phyloP scores from a whole-genome alignment of 495 filamentous ascomycete genomes.

The Copromyces sp. region DNA sequence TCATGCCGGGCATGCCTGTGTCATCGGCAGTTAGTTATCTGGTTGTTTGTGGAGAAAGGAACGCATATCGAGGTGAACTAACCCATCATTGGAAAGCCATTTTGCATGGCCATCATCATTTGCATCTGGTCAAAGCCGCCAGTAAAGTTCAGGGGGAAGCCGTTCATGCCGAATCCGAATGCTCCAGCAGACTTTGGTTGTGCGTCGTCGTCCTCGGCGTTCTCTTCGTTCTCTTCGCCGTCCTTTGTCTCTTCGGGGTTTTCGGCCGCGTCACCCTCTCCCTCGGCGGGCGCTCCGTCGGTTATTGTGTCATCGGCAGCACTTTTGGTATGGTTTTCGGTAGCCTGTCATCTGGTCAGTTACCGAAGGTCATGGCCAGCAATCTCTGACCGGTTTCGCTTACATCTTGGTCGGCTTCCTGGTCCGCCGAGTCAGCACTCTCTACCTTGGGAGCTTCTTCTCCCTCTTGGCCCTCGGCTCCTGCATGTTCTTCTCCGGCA shows the following conservation, averaged over 20 bases:
- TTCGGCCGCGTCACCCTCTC: background rate
- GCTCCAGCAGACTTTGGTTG: constrained; percentile 26
- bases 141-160: constrained; percentile 59
- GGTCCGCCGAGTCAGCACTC: background rate
- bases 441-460: constrained; percentile 10
- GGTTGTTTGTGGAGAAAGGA: background rate
- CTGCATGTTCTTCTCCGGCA: constrained; percentile 4
- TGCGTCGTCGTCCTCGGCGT: constrained; percentile 18
- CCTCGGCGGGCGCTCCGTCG: background rate
- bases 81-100: constrained; percentile 82
- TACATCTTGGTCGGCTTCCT: background rate
- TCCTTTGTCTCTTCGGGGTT: constrained; percentile 2
- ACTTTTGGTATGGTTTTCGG: background rate
- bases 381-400: background rate
- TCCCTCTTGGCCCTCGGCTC: constrained; percentile 15
- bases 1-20: constrained; percentile 66
- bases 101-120: constrained; percentile 63
- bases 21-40: constrained; percentile 16
- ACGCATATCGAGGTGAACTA: constrained; percentile 26
- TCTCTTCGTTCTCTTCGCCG: constrained; percentile 17
- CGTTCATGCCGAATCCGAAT: constrained; percentile 38
- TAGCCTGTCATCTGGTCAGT: background rate
- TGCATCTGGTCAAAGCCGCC: constrained; percentile 64
- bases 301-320: background rate
- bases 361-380: background rate